A percentile compares a stretch with the other conserved stretches of the same genome.
Conservation (phyloP, 129 eudicot species). For the Scalesia atractyloides region DNA sequence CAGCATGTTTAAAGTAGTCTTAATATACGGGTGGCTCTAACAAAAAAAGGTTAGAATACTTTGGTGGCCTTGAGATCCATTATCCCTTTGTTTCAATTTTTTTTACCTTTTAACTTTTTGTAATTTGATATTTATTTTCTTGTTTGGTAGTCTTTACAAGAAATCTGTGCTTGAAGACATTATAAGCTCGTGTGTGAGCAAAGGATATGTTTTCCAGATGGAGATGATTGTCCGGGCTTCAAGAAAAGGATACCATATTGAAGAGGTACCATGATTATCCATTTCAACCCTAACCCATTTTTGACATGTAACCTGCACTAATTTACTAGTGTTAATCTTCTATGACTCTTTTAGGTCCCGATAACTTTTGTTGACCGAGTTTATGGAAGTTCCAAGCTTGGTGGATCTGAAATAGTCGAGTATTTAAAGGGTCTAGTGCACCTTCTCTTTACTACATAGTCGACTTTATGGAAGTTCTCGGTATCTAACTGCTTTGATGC, state of each 20-base stretch:
- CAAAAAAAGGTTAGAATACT: neutral
- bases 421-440: slow-evolving; percentile 77
- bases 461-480: neutral
- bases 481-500: neutral
- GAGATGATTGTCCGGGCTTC: slow-evolving; percentile 94
- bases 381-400: slow-evolving; percentile 89
- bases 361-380: slow-evolving; percentile 90
- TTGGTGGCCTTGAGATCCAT: neutral
- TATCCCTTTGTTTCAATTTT: neutral
- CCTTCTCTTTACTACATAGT: slow-evolving; percentile 69
- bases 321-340: slow-evolving; percentile 5
- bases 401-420: slow-evolving; percentile 92
- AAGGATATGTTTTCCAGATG: slow-evolving; percentile 90
- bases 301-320: neutral
- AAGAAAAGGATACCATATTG: slow-evolving; percentile 85
- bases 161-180: slow-evolving; percentile 92
- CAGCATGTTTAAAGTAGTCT: neutral
- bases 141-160: slow-evolving; percentile 58
- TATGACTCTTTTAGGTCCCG: slow-evolving; percentile 54
- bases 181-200: slow-evolving; percentile 78
- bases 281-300: neutral
- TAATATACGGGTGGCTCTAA: neutral
- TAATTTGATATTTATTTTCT: neutral
- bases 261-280: slow-evolving; percentile 56
- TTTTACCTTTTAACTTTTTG: neutral